phyloP scores from a whole-genome alignment of 139 green algal genomes.

The Micractinium conductrix region DNA sequence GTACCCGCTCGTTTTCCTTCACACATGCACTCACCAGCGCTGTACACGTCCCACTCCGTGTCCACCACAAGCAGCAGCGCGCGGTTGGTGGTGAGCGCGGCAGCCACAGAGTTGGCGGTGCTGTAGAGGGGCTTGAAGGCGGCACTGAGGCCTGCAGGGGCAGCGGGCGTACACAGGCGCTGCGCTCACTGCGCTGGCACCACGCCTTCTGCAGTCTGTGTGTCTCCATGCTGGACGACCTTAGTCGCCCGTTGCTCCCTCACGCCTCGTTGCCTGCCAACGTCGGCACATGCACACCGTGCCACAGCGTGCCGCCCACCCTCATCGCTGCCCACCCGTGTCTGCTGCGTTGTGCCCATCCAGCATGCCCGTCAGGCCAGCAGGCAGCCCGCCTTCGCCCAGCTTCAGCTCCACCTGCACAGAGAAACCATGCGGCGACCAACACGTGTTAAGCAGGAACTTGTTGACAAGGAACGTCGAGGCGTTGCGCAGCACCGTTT shows the following conservation, averaged over 20 bases:
- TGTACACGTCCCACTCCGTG: conserved; percentile 15
- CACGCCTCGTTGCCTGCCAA: too few relatives aligned
- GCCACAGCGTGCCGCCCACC: too few relatives aligned
- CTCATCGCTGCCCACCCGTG: conserved; percentile 12
- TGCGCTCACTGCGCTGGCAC: neutral
- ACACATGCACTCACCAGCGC: neutral
- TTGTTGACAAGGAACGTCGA: too few relatives aligned
- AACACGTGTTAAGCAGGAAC: too few relatives aligned
- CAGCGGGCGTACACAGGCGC: neutral
- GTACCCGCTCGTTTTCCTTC: neutral
- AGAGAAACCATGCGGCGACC: too few relatives aligned
- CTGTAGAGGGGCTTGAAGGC: conserved; percentile 7
- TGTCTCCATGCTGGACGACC: too few relatives aligned
- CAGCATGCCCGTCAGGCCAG: neutral
- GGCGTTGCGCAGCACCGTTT: too few relatives aligned
- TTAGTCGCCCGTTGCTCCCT: too few relatives aligned
- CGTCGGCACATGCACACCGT: too few relatives aligned
- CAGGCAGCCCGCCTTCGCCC: neutral
- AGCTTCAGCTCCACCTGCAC: too few relatives aligned
- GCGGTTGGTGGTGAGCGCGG: neutral
- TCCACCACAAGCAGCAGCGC: conserved; percentile 15
- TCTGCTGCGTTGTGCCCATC: neutral
- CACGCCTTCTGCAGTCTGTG: too few relatives aligned
- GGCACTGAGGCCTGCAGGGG: neutral
- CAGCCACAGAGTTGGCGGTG: neutral